A percentile compares a stretch with the other conserved stretches of the same genome.
Evolutionary conservation across 2,329 filamentous ascomycete genomes (phyloP).

Genomic region (Nemania sp.): DNA sequence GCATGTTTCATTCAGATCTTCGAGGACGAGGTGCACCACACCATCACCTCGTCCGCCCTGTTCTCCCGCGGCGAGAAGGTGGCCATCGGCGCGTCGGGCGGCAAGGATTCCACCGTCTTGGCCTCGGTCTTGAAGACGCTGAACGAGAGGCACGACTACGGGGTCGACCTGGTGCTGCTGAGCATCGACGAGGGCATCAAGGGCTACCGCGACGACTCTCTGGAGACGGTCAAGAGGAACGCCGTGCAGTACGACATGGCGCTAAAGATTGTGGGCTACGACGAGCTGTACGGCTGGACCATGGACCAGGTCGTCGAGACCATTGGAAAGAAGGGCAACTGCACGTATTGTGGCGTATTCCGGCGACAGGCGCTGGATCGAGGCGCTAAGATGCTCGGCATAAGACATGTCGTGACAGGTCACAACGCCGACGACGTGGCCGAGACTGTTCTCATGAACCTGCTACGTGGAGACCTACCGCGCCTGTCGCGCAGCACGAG

Average conservation of each 20-base stretch:
- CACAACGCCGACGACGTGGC: constrained; percentile 98
- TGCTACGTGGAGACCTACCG: constrained; percentile 86
- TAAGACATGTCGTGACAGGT: constrained; percentile 93
- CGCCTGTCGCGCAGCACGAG: constrained; percentile 86
- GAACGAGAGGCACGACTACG: constrained; percentile 87
- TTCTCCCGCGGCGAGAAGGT: constrained; percentile 84
- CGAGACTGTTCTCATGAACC: constrained; percentile 97
- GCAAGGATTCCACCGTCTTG: constrained; percentile 96
- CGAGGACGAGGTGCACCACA: constrained; percentile 92
- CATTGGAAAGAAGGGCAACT: constrained; percentile 97
- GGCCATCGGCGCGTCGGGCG: constrained; percentile 93
- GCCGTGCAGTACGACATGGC: constrained; percentile 89
- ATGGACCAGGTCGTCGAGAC: constrained; percentile 99
- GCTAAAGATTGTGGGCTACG: constrained; percentile 89
- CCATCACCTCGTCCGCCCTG: constrained; percentile 79
- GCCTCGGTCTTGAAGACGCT: constrained; percentile 93
- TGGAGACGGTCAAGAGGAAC: constrained; percentile 96
- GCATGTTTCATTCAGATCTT: constrained; percentile 85
- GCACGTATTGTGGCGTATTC: constrained; percentile 98
- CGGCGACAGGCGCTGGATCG: constrained; percentile 90
- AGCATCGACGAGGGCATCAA: constrained; percentile 98
- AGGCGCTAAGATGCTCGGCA: constrained; percentile 83
- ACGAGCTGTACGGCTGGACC: constrained; percentile 95
- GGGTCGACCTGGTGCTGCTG: constrained; percentile 80
- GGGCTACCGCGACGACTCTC: constrained; percentile 91